Base-by-base conservation (phyloP, 202 grass and related monocot genomes). In the Setaria viridis region DNA sequence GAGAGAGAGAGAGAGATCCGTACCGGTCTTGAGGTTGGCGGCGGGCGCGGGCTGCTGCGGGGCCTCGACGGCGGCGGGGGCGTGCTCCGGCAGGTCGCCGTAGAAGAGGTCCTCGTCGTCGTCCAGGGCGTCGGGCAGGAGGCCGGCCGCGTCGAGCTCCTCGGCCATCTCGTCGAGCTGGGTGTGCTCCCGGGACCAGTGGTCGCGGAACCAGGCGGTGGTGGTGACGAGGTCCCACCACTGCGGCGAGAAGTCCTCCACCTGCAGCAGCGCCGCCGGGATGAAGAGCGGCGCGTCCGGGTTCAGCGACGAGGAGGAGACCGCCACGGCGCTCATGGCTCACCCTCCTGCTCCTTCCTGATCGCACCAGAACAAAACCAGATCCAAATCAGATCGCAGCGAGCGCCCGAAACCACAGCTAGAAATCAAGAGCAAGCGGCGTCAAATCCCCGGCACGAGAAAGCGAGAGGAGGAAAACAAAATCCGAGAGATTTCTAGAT, bases 191-290 rank as follows among this genome's bases (percentile, higher is more conserved):
- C 43, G 82, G 67, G 92, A 91, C 97, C 97, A 99, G 87, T 99
- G 89, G 65, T 99, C 97, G 45, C 93, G 93, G 84, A 99, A 99
- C 97, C 97, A 99, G 4, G 90, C 75, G 20, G 88, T 94, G 47
- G 93, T 91, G 75, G 95, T 93, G 86, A 99, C 92, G 70, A 99
- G 87, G 37, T 93, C 88, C 93, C 93, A 99, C 97, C 97, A 99
- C 82, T 90, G 86, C 67, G 93, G 90, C 35, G 97, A 99, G 90
- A 96, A 99, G 87, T 99, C 96, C 88, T 99, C 93, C 64, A 99
- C 96, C 88, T 91, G 93, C 62, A 60, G 70, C 82, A 94, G 85
- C 77, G 96, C 91, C n/a, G 88, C 85, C 62, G 96, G 96, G 79
- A 99, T 87, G 87, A 96, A 99, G 76, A 96, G 86, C 45, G 93